Base-by-base conservation (phyloP, 495 filamentous ascomycete species). In the Tuber borchii region DNA sequence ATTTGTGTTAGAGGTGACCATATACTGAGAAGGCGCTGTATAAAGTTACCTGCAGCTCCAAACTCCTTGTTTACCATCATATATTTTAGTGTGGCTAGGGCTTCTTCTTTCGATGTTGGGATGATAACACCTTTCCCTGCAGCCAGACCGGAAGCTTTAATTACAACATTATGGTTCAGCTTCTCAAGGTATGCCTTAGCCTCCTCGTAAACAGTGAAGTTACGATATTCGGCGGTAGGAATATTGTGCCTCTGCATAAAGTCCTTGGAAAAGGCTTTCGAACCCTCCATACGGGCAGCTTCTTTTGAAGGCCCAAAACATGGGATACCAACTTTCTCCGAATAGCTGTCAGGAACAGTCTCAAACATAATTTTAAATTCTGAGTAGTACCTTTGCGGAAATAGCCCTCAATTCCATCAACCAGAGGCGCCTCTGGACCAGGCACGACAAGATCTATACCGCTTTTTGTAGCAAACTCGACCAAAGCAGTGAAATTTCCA, bases 211-310 rank as follows among this genome's bases (percentile, higher is more conserved):
- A 91, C 86, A 84, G 87, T 90, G 84, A 98, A 97, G 85, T 94
- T 97, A 83, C 89, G 88, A 85, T 96, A 99, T 42, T 86, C 88
- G 10, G 96, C 95, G 2, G 95, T 98, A 56, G 95, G 95, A 79
- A 99, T 97, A 79, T 87, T 87, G 84, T 97, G 90, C 77, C 90
- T 89, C 84, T 92, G 89, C 96, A 99, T 99, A 84, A 99, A 99
- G 85, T 99, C 95, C 84, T 99, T 99, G 44, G 93, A 92, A 85
- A 96, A 98, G 20, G 94, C 91, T 87, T 99, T 98, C 83, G 91
- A 94, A 73, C 95, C 95, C 84, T 99, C 95, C 91, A 99, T 92
- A 73, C 88, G 88, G 43, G 96, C 95, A 56, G 95, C 96, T 51
- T 88, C 88, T 86, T 93, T 90, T 70, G 90, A 91, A 3, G 95